Conservation (phyloP, 2,329 filamentous ascomycete species). For the Pseudogymnoascus sp. region DNA sequence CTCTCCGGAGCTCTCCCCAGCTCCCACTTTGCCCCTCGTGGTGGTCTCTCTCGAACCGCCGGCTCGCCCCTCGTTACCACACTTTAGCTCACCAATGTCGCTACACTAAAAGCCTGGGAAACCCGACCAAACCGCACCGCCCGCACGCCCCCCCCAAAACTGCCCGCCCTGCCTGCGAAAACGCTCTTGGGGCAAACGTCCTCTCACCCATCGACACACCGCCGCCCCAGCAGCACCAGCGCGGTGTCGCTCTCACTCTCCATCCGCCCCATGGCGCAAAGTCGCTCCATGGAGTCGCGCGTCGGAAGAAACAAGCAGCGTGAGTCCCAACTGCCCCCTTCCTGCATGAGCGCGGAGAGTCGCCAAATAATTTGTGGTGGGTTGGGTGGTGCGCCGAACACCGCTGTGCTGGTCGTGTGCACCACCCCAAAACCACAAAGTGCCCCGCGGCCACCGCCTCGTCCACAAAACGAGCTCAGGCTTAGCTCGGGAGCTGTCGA, state of each 20-base stretch:
- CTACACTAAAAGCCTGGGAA: background rate
- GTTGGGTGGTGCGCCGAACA: background rate
- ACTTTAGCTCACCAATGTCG: slow-evolving; percentile 1
- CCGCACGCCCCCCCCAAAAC: background rate
- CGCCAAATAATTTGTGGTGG: background rate
- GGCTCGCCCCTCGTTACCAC: background rate
- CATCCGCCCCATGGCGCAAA: slow-evolving; percentile 25
- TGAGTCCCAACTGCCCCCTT: slow-evolving; percentile 42
- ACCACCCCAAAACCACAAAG: background rate
- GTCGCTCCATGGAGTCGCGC: slow-evolving; percentile 62
- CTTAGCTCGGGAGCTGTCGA: slow-evolving; percentile 17
- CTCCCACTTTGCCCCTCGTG: background rate
- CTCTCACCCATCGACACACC: background rate
- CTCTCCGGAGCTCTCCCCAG: background rate
- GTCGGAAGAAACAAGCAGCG: slow-evolving; percentile 72
- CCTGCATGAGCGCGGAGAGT: background rate
- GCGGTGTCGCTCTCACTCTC: slow-evolving; percentile 8
- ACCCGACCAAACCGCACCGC: background rate
- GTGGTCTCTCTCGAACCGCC: background rate
- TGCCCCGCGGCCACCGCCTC: slow-evolving; percentile 6
- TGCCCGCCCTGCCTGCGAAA: background rate
- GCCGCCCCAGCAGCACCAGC: slow-evolving; percentile 7
- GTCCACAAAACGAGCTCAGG: background rate
- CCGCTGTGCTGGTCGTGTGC: background rate
- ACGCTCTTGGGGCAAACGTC: background rate